Conservation (phyloP, 1,139 yeast species). For the Protomyces arabidopsidicola region DNA sequence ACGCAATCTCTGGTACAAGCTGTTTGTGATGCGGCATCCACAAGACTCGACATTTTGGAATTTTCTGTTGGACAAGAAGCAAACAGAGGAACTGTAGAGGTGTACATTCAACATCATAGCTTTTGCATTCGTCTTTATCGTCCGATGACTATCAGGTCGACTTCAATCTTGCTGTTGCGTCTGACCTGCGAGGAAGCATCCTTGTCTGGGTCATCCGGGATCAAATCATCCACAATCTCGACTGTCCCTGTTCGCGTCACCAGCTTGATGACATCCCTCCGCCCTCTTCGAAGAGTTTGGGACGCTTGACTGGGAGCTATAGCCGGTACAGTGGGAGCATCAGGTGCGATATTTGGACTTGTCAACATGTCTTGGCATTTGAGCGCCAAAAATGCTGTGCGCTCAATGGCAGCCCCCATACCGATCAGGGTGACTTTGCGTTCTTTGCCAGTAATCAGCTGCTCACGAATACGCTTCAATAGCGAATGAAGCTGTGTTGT, state of each 20-base stretch:
- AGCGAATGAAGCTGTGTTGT: slow-evolving; percentile 10
- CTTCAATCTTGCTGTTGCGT: slow-evolving; percentile 23
- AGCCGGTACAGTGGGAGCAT: background rate
- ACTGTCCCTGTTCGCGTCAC: slow-evolving; percentile 17
- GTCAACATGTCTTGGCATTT: slow-evolving; percentile 19
- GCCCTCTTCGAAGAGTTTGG: background rate
- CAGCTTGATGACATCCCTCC: background rate
- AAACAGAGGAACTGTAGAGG: slow-evolving; percentile 1
- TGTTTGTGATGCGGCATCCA: slow-evolving; percentile 2
- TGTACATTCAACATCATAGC: background rate
- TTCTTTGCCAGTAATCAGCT: background rate
- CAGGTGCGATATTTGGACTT: background rate
- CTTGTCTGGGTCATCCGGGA: slow-evolving; percentile 14
- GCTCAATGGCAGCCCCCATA: slow-evolving; percentile 21
- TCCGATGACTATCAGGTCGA: slow-evolving; percentile 2
- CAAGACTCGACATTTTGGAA: slow-evolving; percentile 9
- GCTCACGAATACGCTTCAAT: slow-evolving; percentile 8
- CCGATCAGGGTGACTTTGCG: slow-evolving; percentile 15
- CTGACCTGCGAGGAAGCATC: slow-evolving; percentile 1
- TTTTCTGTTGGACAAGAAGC: slow-evolving; percentile 1
- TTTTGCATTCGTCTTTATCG: background rate
- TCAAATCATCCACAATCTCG: slow-evolving; percentile 22
- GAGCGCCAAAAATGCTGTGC: slow-evolving; percentile 15
- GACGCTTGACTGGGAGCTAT: background rate
- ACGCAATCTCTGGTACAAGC: slow-evolving; percentile 44